A percentile compares a stretch with the other conserved stretches of the same genome.
These are phyloP conservation scores for Recurvomyces mirabilis DNA, from an alignment of 495 filamentous ascomycete species.

Conservation along the genomic window DNA sequence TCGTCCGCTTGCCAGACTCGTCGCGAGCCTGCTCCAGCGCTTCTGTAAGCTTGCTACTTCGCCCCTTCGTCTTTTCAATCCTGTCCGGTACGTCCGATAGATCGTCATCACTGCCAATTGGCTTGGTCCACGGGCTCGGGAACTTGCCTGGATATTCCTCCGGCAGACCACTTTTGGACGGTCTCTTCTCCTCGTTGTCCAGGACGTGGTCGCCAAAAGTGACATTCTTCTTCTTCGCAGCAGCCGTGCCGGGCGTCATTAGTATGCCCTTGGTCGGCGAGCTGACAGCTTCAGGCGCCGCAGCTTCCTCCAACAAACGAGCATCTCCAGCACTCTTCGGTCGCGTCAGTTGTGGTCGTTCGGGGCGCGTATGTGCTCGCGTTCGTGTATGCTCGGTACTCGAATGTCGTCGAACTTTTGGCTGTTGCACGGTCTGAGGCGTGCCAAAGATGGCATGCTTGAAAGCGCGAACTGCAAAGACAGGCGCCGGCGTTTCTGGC, in stretches of 20 bases:
- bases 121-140: slow-evolving; percentile 48
- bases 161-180: slow-evolving; percentile 38
- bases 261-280: slow-evolving; percentile 76
- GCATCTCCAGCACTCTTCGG: slow-evolving; percentile 13
- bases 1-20: slow-evolving; percentile 7
- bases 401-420: slow-evolving; percentile 17
- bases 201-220: slow-evolving; percentile 65
- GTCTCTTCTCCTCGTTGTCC: slow-evolving; percentile 45
- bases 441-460: slow-evolving; percentile 87
- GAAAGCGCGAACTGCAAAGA: slow-evolving; percentile 88
- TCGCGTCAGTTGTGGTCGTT: slow-evolving; percentile 6
- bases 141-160: slow-evolving; percentile 49
- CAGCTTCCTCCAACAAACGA: slow-evolving; percentile 8
- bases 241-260: slow-evolving; percentile 74
- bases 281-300: slow-evolving; percentile 25
- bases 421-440: slow-evolving; percentile 43
- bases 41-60: slow-evolving; percentile 47
- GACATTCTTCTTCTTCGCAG: slow-evolving; percentile 74
- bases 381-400: slow-evolving; percentile 14
- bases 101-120: background rate
- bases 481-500: slow-evolving; percentile 84
- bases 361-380: background rate
- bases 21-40: slow-evolving; percentile 28
- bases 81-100: background rate
- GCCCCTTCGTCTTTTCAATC: slow-evolving; percentile 25